phyloP scores from a whole-genome alignment of 352 stramenopile species.

The Blastocystis sp. region DNA sequence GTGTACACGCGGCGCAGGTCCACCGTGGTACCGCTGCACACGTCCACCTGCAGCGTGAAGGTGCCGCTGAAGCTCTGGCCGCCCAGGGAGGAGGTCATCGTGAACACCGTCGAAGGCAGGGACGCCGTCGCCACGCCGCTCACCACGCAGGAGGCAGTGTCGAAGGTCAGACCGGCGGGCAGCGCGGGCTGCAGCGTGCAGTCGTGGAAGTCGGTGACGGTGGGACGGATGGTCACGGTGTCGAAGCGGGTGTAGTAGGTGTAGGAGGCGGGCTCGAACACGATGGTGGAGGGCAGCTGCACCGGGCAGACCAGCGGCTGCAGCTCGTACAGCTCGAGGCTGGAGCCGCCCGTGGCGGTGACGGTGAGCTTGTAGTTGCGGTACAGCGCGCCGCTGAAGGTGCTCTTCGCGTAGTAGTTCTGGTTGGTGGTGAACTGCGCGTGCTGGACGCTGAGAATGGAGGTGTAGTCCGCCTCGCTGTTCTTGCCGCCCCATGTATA shows the following conservation, averaged over 20 bases:
- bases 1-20: conserved; percentile 6
- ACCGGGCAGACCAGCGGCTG: conserved; percentile 5
- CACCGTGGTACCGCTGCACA: conserved; percentile 20
- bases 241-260: neutral
- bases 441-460: no score
- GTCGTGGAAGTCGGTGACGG: neutral
- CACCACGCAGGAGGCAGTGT: conserved; percentile 1
- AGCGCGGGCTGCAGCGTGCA: neutral
- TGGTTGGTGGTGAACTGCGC: no score
- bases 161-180: conserved; percentile 34
- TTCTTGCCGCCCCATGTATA: no score
- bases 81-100: neutral
- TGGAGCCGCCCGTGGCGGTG: neutral
- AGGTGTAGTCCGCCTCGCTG: no score
- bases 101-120: neutral
- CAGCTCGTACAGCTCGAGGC: neutral
- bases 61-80: neutral
- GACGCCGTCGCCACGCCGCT: conserved; percentile 19
- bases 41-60: conserved; percentile 21
- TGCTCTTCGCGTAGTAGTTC: no score
- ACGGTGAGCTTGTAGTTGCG: neutral
- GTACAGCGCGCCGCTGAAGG: no score
- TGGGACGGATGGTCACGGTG: neutral
- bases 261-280: neutral
- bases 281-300: neutral